Conservation (phyloP, 345 rosid genomes). For the Brassica cretica region DNA sequence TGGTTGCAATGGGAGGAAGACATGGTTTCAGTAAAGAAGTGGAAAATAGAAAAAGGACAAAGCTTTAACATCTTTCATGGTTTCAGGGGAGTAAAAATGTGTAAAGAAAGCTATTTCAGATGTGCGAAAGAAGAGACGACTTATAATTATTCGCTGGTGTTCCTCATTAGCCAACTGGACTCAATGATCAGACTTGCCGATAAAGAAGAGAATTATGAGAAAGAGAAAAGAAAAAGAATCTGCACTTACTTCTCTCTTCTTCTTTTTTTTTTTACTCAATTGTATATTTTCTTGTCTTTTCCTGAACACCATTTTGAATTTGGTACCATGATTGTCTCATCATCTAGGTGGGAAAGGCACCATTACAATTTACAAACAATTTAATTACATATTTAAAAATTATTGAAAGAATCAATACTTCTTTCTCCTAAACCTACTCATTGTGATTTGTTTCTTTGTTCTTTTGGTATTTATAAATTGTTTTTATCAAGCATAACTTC, state of each 20-base stretch:
- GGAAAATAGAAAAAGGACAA: constrained; percentile 38
- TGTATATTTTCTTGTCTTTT: constrained; percentile 26
- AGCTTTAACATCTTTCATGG: constrained; percentile 34
- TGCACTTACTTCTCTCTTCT: constrained; percentile 24
- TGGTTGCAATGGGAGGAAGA: constrained; percentile 44
- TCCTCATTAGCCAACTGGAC: constrained; percentile 54
- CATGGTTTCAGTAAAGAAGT: constrained; percentile 50
- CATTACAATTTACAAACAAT: constrained; percentile 40
- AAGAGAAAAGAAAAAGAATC: constrained; percentile 21
- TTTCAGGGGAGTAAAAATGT: constrained; percentile 18
- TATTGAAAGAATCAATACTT: constrained; percentile 35
- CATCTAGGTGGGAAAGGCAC: constrained; percentile 57
- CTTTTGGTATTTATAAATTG: constrained; percentile 10
- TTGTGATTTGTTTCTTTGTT: background rate
- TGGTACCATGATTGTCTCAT: constrained; percentile 74
- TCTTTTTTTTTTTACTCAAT: background rate
- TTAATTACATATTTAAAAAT: constrained; percentile 42
- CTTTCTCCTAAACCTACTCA: constrained; percentile 21
- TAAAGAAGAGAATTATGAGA: constrained; percentile 18
- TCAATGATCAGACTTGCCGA: constrained; percentile 38
- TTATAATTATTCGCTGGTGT: constrained; percentile 49
- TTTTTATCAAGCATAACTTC: constrained; percentile 8
- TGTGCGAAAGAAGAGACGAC: constrained; percentile 27
- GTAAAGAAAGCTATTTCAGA: background rate
- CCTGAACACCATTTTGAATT: constrained; percentile 46